Evolutionary conservation across 768 basidiomycete genomes (phyloP).

Genomic region (Suillus fuscotomentosus): DNA sequence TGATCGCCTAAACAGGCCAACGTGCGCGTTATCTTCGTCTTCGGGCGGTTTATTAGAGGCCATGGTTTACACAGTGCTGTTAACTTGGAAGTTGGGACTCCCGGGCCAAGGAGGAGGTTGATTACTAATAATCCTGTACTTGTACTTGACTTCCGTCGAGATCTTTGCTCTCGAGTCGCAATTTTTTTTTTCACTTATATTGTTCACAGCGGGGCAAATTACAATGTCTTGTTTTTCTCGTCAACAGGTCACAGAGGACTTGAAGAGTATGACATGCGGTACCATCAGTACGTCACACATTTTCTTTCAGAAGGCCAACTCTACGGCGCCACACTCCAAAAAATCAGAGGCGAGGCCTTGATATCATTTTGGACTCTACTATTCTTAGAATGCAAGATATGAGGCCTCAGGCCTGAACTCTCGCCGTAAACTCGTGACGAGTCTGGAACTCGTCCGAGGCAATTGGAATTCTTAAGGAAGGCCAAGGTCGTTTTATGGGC

Average conservation of each 20-base stretch:
- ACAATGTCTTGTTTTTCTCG: neutral
- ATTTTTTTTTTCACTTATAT: too few species aligned
- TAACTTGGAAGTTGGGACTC: too few species aligned
- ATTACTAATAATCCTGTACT: neutral
- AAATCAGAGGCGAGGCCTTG: neutral
- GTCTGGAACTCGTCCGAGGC: neutral
- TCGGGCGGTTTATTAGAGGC: slow-evolving; percentile 15
- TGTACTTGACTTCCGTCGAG: too few species aligned
- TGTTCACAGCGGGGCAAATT: neutral
- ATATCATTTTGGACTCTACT: neutral
- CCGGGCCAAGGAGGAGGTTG: neutral
- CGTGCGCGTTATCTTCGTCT: too few species aligned
- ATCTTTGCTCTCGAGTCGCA: too few species aligned
- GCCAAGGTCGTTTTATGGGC: neutral
- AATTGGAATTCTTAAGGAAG: neutral
- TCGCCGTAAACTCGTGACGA: too few species aligned
- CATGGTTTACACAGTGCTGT: slow-evolving; percentile 7
- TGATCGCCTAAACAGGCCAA: slow-evolving; percentile 49
- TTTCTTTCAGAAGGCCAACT: neutral
- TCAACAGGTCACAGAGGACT: neutral
- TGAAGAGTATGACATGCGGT: neutral
- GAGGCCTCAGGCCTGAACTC: neutral
- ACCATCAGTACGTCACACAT: neutral
- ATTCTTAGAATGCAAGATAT: neutral
- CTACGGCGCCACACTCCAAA: neutral